Conservation (phyloP, 1,284 basidiomycete species). For the Trametes pubescens region DNA sequence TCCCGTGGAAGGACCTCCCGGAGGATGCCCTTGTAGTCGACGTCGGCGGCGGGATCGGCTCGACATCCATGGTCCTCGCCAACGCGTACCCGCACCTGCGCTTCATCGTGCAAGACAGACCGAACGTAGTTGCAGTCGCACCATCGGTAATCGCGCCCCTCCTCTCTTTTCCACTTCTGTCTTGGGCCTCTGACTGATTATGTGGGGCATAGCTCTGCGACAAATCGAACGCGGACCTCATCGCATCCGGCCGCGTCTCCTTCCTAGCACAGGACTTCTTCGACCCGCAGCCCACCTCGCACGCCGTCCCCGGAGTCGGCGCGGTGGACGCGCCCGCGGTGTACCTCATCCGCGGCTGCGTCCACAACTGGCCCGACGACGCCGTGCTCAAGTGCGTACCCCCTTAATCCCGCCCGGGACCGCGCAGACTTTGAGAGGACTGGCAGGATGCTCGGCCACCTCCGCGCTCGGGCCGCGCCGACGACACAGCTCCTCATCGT, state of each 20-base stretch:
- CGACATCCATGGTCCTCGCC: slow-evolving; percentile 30
- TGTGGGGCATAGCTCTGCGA: slow-evolving; percentile 31
- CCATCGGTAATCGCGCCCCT: slow-evolving; percentile 20
- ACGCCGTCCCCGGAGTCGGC: slow-evolving; percentile 21
- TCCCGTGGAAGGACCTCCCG: slow-evolving; percentile 27
- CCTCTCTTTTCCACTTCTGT: neutral
- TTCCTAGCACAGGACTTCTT: slow-evolving; percentile 70
- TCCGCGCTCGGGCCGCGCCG: slow-evolving; percentile 21
- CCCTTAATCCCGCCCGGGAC: too few species aligned
- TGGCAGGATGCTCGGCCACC: slow-evolving; percentile 26
- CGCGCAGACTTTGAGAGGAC: too few species aligned
- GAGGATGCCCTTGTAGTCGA: slow-evolving; percentile 33
- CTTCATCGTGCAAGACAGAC: slow-evolving; percentile 44
- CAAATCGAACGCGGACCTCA: slow-evolving; percentile 23
- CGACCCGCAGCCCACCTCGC: slow-evolving; percentile 55
- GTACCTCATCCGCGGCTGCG: slow-evolving; percentile 68
- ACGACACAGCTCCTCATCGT: slow-evolving; percentile 26
- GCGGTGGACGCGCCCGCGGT: slow-evolving; percentile 45
- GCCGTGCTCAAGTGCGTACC: slow-evolving; percentile 21
- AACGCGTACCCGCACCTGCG: slow-evolving; percentile 34
- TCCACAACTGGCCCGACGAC: slow-evolving; percentile 75
- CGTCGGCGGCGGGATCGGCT: slow-evolving; percentile 39
- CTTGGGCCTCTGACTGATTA: neutral
- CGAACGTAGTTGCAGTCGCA: slow-evolving; percentile 27
- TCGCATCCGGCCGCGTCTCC: slow-evolving; percentile 27